Base-by-base conservation (phyloP, 805 yeast species). In the Clavispora carvajalis region DNA sequence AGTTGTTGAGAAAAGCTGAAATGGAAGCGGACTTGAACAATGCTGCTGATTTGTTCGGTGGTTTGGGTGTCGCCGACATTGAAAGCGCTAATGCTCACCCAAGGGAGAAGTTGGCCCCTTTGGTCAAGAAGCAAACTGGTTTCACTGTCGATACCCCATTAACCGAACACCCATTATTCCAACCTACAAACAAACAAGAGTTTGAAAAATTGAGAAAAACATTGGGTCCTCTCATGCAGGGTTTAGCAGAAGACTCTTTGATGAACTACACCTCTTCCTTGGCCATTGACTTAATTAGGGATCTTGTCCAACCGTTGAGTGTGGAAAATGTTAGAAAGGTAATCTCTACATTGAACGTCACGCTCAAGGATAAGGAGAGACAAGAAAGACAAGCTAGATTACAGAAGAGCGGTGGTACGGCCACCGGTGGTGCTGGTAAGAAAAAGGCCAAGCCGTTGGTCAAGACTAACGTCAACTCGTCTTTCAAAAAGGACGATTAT, bases 361-460 rank as follows among this genome's bases (percentile, higher is more conserved):
- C 82, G 41, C 71, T 84, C 47, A 89, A 84, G 55, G 95, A 89
- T 41, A 91, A 91, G 68, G 88, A 82, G 63, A 83, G 82, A 59
- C 84, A 83, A 40, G 98, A 91, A 68, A 86, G 97, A 72, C 85
- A 79, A 55, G 88, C 85, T 19, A 80, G 96, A 62, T 68, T 85
- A 55, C 77, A 84, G 53, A 83, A 81, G 60, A 74, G 86, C 40
- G 91, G 93, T 47, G 93, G 91, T 49, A 85, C 95, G 21, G 79
- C 91, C 29, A 77, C 87, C 18, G 95, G 95, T 54, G 96, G 96
- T 60, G 93, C 95, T 28, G 95, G 95, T 65, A 89, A 90, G 77
- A 84, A 85, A 79, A 91, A 90, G 79, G 96, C 88, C 43, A 84
- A 85, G 65, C 83, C 86, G 42, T 65, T 79, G 41, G 83, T 87